A percentile compares a stretch with the other conserved stretches of the same genome.
These are phyloP conservation scores for Filobasidium wieringae DNA, from an alignment of 768 basidiomycete genomes.

Conservation along the genomic window DNA sequence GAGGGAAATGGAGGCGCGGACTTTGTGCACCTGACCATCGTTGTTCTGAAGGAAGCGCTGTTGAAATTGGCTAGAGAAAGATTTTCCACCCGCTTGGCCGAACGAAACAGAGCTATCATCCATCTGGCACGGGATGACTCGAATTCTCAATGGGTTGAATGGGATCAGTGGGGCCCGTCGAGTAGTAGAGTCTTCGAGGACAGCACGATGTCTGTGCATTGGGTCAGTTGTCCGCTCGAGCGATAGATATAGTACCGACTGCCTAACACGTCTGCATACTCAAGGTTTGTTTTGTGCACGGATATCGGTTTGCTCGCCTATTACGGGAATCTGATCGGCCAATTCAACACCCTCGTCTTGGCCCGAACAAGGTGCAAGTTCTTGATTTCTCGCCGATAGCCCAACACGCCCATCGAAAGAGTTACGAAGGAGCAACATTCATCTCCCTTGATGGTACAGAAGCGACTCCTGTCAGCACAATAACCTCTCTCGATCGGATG, in stretches of 20 bases:
- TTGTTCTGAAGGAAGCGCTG: neutral
- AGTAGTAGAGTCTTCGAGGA: neutral
- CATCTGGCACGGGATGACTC: neutral
- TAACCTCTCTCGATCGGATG: neutral
- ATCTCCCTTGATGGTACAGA: neutral
- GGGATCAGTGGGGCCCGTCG: neutral
- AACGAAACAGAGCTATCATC: neutral
- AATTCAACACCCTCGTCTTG: neutral
- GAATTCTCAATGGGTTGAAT: neutral
- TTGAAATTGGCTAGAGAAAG: neutral
- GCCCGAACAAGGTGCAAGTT: neutral
- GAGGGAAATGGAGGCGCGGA: neutral
- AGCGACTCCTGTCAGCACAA: neutral
- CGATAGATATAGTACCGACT: no score
- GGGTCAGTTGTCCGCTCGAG: neutral
- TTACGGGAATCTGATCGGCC: neutral
- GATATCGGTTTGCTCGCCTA: neutral
- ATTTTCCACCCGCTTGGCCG: neutral
- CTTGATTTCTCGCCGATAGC: neutral
- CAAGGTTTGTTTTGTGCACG: neutral
- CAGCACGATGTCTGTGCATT: neutral
- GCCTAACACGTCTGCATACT: no score
- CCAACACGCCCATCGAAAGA: neutral
- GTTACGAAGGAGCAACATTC: neutral
- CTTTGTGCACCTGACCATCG: neutral